Percentiles rank a stretch among this genome's conserved stretches.
These are phyloP conservation scores for Mortierella sp. DNA, from an alignment of 371 early-diverging fungal genomes.

Conservation along the genomic window DNA sequence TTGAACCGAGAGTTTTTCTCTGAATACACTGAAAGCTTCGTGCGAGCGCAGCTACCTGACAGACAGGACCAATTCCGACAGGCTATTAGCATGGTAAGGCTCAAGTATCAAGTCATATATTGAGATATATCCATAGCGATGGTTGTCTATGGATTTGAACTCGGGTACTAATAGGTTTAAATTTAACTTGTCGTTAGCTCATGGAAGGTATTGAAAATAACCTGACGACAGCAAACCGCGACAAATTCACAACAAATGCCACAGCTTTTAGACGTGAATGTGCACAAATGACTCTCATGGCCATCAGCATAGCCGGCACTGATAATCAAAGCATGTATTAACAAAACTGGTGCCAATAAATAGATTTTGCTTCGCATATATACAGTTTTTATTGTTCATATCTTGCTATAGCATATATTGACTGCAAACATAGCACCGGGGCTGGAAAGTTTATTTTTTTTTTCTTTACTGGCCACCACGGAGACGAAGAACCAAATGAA, in stretches of 20 bases:
- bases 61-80: constrained; percentile 75
- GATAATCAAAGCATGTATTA: not conserved
- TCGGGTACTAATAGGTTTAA: not conserved
- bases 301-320: constrained; percentile 7
- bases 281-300: constrained; percentile 41
- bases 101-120: constrained; percentile 29
- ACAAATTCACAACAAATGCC: constrained; percentile 84
- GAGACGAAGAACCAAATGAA: constrained; percentile 88
- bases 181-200: constrained; percentile 52
- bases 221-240: constrained; percentile 75
- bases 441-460: constrained; percentile 3
- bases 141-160: no score
- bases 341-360: not conserved
- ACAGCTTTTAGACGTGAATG: constrained; percentile 76
- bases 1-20: constrained; percentile 77
- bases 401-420: not conserved
- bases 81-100: constrained; percentile 60
- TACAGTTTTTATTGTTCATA: constrained; percentile 3
- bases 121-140: not conserved
- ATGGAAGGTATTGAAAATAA: constrained; percentile 79
- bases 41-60: constrained; percentile 80
- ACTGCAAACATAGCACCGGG: not conserved
- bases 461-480: constrained; percentile 57
- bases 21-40: constrained; percentile 74
- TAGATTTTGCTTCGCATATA: not conserved